Conservation (phyloP, 495 filamentous ascomycete species). For the Penicilliopsis zonata region DNA sequence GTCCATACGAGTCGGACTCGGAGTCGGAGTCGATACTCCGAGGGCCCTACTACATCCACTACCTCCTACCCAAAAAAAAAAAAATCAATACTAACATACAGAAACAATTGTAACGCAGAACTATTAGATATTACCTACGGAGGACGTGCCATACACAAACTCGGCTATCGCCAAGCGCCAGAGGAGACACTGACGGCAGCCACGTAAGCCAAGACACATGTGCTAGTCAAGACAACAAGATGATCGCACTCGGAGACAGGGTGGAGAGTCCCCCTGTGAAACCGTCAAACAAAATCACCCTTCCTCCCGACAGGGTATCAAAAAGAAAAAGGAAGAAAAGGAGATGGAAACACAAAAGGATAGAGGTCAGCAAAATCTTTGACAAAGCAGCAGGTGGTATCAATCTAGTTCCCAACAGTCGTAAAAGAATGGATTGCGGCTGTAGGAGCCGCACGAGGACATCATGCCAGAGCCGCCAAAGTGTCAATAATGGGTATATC, state of each 20-base stretch:
- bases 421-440: conserved; percentile 25
- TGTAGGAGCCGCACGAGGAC: conserved; percentile 9
- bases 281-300: conserved; percentile 10
- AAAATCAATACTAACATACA: too few species aligned
- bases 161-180: conserved; percentile 1
- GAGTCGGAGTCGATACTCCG: too few species aligned
- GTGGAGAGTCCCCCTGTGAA: conserved; percentile 5
- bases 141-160: conserved; percentile 6
- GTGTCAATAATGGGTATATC: conserved; percentile 5
- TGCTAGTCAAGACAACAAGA: conserved; percentile 2
- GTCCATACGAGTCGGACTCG: too few species aligned
- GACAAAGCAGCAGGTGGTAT: conserved; percentile 31
- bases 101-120: too few species aligned
- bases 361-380: too few species aligned
- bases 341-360: conserved; percentile 9
- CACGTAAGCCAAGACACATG: conserved; percentile 1
- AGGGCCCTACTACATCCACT: too few species aligned
- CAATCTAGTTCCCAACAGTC: conserved; percentile 37
- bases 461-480: conserved; percentile 14
- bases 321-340: conserved; percentile 16
- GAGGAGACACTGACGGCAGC: not conserved
- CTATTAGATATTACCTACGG: conserved; percentile 15
- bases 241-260: conserved; percentile 9
- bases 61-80: too few species aligned
- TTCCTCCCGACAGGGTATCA: conserved; percentile 30